Base-by-base conservation (phyloP, 257 asterid genomes). In the Nicotiana otophora region DNA sequence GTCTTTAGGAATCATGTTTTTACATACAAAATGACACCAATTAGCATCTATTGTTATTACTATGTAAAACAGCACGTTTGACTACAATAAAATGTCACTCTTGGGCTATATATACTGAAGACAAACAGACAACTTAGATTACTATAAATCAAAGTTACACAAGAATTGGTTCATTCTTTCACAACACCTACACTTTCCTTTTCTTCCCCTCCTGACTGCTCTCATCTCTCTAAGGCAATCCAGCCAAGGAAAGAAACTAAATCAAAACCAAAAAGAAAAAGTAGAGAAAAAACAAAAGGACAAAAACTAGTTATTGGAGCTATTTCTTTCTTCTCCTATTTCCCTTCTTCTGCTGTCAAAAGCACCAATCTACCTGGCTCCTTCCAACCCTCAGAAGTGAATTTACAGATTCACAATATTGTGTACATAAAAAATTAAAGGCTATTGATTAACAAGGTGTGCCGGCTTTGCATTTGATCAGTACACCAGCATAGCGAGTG, bases 401-500 rank as follows among this genome's bases (percentile, higher is more conserved):
- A 48, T 3, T 5, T 14, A 70, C 19, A 10, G 36, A 12, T 42
- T 58, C 78, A 70, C 42, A 30, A 70, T 2, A 70, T 20, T 11
- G 42, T 39, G 78, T 58, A 70, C 58, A 0, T 12, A 31, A n/a
- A 69, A 23, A 23, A 23, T 23, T 23, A 7, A 0, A 55, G 77
- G 36, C 39, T 4, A 2, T 70, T 1, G 16, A 0, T 36, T 81
- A 81, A 68, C 69, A 81, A 33, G 84, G 79, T 81, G 9, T 17
- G 42, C 84, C 55, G 1, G 14, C 5, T 26, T 51, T 67, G 79
- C 84, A 81, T 51, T 66, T 81, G 68, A 23, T 23, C 26, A 34
- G 80, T 48, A 10, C 33, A 36, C 84, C 84, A 36, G 80, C 84
- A 53, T 33, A 66, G 51, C 79, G 78, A 1, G 80, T 81, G 69